Percentiles rank a stretch among this genome's conserved stretches.
Conservation (phyloP, 2,329 filamentous ascomycete species). For the Penicillium psychrosexuale region DNA sequence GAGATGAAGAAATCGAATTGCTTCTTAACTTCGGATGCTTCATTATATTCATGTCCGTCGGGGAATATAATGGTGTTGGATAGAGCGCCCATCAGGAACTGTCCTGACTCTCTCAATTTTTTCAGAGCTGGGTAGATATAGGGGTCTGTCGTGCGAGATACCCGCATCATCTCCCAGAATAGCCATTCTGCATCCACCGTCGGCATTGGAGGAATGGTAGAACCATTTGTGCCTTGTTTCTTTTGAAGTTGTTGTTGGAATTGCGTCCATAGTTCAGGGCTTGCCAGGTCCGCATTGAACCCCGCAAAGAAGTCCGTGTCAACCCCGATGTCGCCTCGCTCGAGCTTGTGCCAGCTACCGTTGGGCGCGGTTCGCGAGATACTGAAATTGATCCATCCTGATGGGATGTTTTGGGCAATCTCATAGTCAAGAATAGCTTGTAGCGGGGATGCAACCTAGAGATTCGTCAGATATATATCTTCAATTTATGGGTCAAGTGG, state of each 20-base stretch:
- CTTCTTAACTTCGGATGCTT: slow-evolving; percentile 58
- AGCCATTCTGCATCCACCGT: slow-evolving; percentile 72
- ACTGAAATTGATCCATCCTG: slow-evolving; percentile 87
- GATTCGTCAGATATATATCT: slow-evolving; percentile 4
- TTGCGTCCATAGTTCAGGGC: slow-evolving; percentile 63
- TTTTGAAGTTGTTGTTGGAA: slow-evolving; percentile 47
- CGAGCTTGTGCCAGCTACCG: slow-evolving; percentile 84
- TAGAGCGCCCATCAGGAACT: slow-evolving; percentile 74
- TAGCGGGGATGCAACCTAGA: slow-evolving; percentile 82
- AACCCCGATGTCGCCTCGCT: slow-evolving; percentile 76
- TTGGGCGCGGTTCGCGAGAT: slow-evolving; percentile 74
- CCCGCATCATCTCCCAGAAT: slow-evolving; percentile 88
- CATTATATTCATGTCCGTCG: slow-evolving; percentile 64
- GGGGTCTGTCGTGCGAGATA: slow-evolving; percentile 68
- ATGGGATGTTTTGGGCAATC: slow-evolving; percentile 67
- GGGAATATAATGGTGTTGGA: slow-evolving; percentile 91
- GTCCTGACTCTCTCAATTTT: slow-evolving; percentile 61
- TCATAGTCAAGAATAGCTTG: slow-evolving; percentile 94
- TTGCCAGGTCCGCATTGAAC: slow-evolving; percentile 72
- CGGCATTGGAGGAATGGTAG: slow-evolving; percentile 61
- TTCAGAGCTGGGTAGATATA: slow-evolving; percentile 83
- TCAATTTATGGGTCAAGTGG: background rate
- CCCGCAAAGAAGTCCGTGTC: slow-evolving; percentile 70
- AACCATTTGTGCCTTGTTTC: slow-evolving; percentile 22
- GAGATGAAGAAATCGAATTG: slow-evolving; percentile 86